phyloP scores from a whole-genome alignment of 257 asterid species.

The Solanum gracilifrons region DNA sequence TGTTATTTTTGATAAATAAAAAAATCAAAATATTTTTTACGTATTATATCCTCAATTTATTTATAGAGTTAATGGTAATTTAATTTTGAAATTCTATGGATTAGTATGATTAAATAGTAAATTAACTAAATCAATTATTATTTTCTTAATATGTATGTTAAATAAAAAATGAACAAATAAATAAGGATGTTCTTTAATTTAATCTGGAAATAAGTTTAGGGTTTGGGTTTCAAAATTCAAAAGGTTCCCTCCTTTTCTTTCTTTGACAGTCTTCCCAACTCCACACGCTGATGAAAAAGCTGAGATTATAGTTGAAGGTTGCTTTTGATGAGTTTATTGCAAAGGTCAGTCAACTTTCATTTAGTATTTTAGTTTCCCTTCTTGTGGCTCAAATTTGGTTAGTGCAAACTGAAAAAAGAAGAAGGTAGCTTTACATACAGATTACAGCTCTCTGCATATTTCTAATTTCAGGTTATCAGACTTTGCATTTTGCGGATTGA shows the following conservation, averaged over 20 bases:
- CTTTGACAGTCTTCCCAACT: background rate
- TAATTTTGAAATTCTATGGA: too few species aligned
- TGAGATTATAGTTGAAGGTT: background rate
- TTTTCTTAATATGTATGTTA: too few species aligned
- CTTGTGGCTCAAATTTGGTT: too few species aligned
- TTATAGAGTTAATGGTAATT: too few species aligned
- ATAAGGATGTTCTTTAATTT: background rate
- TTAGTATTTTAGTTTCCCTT: background rate
- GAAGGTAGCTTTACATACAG: background rate
- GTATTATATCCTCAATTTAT: too few species aligned
- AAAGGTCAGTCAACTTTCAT: background rate
- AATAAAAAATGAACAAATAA: too few species aligned
- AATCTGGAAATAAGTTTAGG: background rate
- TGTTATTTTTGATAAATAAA: too few species aligned
- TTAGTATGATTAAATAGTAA: too few species aligned
- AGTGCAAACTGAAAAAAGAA: background rate
- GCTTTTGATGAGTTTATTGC: background rate
- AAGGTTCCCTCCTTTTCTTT: background rate
- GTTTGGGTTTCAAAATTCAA: background rate
- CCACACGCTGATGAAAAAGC: background rate
- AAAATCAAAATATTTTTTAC: too few species aligned
- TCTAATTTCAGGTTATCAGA: background rate
- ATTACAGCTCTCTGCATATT: background rate
- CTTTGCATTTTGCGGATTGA: background rate
- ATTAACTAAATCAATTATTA: too few species aligned